A percentile compares a stretch with the other conserved stretches of the same genome.
Evolutionary conservation across 2,329 filamentous ascomycete species (phyloP).

Genomic region (Tolypocladium sp.): DNA sequence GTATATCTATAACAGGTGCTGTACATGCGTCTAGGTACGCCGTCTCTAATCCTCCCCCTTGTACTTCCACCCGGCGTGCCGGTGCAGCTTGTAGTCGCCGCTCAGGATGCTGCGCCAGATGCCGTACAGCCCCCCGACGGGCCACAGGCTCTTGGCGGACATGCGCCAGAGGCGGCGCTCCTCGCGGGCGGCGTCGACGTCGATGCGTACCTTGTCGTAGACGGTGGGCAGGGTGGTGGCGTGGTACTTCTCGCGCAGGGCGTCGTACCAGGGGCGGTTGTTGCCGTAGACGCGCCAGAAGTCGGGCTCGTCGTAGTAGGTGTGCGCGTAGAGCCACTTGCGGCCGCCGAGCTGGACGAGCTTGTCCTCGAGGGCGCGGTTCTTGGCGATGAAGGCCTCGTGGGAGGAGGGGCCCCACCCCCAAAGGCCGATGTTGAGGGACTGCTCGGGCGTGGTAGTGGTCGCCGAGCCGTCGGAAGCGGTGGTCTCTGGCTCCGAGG

Average conservation of each 20-base stretch:
- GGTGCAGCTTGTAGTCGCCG: slow-evolving; percentile 44
- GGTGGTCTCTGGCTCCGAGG: slow-evolving; percentile 21
- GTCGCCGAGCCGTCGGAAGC: slow-evolving; percentile 5
- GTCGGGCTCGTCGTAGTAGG: slow-evolving; percentile 67
- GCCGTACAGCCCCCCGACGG: slow-evolving; percentile 50
- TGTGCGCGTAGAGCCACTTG: slow-evolving; percentile 84
- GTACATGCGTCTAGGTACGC: neutral
- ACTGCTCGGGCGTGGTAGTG: slow-evolving; percentile 17
- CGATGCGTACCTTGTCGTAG: slow-evolving; percentile 60
- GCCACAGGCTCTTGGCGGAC: slow-evolving; percentile 39
- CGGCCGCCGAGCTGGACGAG: slow-evolving; percentile 61
- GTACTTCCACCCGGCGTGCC: slow-evolving; percentile 45
- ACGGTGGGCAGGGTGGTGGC: slow-evolving; percentile 55
- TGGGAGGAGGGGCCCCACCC: slow-evolving; percentile 56
- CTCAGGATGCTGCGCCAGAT: slow-evolving; percentile 51
- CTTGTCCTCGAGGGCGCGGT: slow-evolving; percentile 62
- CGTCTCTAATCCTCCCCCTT: slow-evolving; percentile 15
- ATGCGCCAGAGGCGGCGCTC: slow-evolving; percentile 28
- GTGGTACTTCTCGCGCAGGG: slow-evolving; percentile 51
- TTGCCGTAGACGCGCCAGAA: slow-evolving; percentile 59
- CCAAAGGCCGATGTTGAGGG: slow-evolving; percentile 68
- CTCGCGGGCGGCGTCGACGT: slow-evolving; percentile 33
- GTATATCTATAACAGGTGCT: neutral
- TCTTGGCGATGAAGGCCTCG: slow-evolving; percentile 56
- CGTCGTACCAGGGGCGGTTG: slow-evolving; percentile 49